Base-by-base conservation (phyloP, 352 stramenopile genomes). In the Phytophthora capsici region DNA sequence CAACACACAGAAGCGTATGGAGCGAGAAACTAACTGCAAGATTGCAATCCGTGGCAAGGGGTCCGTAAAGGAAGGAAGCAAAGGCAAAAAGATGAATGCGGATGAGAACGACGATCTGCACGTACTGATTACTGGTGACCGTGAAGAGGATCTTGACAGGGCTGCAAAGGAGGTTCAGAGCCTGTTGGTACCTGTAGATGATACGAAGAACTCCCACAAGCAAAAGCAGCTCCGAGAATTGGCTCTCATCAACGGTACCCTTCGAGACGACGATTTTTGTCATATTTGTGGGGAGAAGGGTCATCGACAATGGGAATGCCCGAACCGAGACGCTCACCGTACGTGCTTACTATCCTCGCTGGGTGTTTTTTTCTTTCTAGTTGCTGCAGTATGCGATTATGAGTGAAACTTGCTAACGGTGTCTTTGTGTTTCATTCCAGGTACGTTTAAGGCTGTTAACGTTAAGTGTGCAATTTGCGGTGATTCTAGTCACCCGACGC, bases 1-100 rank as follows among this genome's bases (percentile, higher is more conserved):
- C 9, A 99, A 99, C 70, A 99, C 98, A 16, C 98, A 99, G 72
- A 99, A 99, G 73, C 96, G 98, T 50, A 97, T 99, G 87, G 98
- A 99, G 77, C 88, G 89, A 38, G 97, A 99, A 73, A 99, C 97
- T 6, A 97, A 97, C 54, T 99, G 97, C 82, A 99, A 99, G 78
- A 99, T 99, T 73, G 95, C 96, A 41, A 99, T 99, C 71, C 93
- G 97, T 13, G 97, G 97, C 23, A 94, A 95, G 50, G 97, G 97
- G 3, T 98, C 89, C 10, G 91, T 99, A 8, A 99, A 99, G 69
- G 97, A 99, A 80, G 98, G 97, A 38, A 98, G 95, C 34, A 90
- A 97, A 62, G 94, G 94, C 22, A 97, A 98, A 58, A 87, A 97
- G 40, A 77, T 91, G 64, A 95, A 96, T 43, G 84, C 86, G 16